Evolutionary conservation across 2,329 filamentous ascomycete species (phyloP).

Genomic region (Ophiosphaerella narmari): DNA sequence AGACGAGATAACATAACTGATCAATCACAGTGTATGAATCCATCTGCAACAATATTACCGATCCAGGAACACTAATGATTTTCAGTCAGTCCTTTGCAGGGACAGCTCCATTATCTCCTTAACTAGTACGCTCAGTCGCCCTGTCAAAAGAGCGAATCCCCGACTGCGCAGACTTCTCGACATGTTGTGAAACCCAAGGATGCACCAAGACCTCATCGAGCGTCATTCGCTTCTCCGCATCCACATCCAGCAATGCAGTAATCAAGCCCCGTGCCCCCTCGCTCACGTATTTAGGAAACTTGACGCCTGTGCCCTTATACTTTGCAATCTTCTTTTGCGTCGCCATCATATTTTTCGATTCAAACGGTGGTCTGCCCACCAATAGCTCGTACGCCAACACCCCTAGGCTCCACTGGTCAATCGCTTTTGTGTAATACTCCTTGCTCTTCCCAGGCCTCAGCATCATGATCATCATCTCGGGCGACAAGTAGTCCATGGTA

Average conservation of each 20-base stretch:
- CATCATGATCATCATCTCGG: slow-evolving; percentile 74
- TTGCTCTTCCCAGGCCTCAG: slow-evolving; percentile 61
- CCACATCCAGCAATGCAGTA: slow-evolving; percentile 51
- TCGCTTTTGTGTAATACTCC: slow-evolving; percentile 88
- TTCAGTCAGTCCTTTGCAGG: background rate
- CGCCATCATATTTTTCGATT: slow-evolving; percentile 80
- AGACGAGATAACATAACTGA: too few species aligned
- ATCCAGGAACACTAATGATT: too few species aligned
- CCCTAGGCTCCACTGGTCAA: slow-evolving; percentile 92
- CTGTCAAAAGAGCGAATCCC: slow-evolving; percentile 4
- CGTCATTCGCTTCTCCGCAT: slow-evolving; percentile 85
- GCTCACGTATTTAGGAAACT: slow-evolving; percentile 82
- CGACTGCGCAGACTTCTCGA: slow-evolving; percentile 2
- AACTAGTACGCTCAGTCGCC: slow-evolving; percentile 2
- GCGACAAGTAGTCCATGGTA: slow-evolving; percentile 90
- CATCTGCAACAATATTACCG: too few species aligned
- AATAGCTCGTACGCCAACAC: slow-evolving; percentile 93
- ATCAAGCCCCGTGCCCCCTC: slow-evolving; percentile 85
- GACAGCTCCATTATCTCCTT: background rate
- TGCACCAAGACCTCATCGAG: slow-evolving; percentile 83
- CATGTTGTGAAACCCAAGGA: slow-evolving; percentile 82
- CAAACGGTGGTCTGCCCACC: slow-evolving; percentile 89
- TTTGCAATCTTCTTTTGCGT: slow-evolving; percentile 77
- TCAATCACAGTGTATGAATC: too few species aligned
- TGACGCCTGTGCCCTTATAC: slow-evolving; percentile 78